These are phyloP conservation scores for Jaenimonas drosophilae DNA, from an alignment of 208 protist genomes.

Conservation along the genomic window DNA sequence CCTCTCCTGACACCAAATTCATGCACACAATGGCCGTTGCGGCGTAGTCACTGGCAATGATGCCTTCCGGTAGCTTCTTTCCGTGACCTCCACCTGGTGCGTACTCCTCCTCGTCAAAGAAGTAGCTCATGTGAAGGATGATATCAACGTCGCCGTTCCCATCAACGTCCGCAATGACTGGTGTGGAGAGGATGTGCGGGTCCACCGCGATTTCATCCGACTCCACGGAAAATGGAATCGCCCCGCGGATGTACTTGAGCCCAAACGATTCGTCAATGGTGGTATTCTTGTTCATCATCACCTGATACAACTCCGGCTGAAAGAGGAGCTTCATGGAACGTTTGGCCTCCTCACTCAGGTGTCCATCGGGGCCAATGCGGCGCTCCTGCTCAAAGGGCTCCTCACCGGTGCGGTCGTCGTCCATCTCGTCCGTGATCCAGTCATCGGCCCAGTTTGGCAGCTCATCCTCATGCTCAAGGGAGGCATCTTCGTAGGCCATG, in stretches of 20 bases:
- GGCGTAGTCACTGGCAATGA: constrained; percentile 66
- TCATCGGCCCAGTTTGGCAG: constrained; percentile 9
- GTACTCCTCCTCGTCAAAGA: constrained; percentile 54
- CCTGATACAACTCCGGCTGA: constrained; percentile 53
- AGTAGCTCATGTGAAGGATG: constrained; percentile 88
- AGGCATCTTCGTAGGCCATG: neutral
- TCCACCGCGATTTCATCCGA: constrained; percentile 75
- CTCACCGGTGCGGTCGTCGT: constrained; percentile 7
- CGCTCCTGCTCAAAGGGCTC: neutral
- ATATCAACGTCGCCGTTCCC: constrained; percentile 76
- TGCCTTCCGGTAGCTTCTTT: constrained; percentile 17
- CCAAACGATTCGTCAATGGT: constrained; percentile 24
- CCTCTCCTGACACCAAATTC: constrained; percentile 64
- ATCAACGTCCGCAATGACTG: constrained; percentile 81
- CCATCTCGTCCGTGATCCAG: constrained; percentile 5
- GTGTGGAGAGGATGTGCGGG: constrained; percentile 81
- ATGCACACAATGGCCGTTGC: constrained; percentile 81
- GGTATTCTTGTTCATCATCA: constrained; percentile 10
- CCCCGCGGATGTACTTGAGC: constrained; percentile 18
- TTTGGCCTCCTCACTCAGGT: constrained; percentile 60
- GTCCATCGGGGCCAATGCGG: constrained; percentile 25
- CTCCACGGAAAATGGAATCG: constrained; percentile 8
- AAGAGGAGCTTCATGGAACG: constrained; percentile 65
- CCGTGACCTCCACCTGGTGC: constrained; percentile 7
- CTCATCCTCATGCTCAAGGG: neutral